Evolutionary conservation across 352 stramenopile genomes (phyloP), one percentile per base, ranked within the genome.

Genomic region (Phytophthora ramorum): DNA sequence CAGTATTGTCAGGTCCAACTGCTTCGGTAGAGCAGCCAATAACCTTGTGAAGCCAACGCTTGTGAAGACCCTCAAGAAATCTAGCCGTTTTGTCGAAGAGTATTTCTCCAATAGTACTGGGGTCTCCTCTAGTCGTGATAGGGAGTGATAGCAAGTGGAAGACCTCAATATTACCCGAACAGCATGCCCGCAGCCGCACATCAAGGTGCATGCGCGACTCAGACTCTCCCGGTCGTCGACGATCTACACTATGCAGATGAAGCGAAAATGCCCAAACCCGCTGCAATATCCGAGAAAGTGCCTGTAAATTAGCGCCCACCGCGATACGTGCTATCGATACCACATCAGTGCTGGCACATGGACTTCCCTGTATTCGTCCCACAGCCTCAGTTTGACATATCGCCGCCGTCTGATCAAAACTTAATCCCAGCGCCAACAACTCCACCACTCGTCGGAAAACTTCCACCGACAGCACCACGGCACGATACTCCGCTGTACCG

Each of bases 401-500:
- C 4, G 10, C 41, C 20, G 52, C 66, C 8, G 32, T 66, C 44
- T 73, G 66, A 9, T 66, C 45, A 55, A 73, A 70, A 13, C 34
- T 70, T 14, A 73, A 37, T 5, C 66, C 66, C 43, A 52, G 41
- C 1, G 59, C 53, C 14, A 66, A 38, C 19, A 73, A 37, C n/a
- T 37, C n/a, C 32, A 73, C 59, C 26, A 66, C 66, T 13, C 48
- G 53, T 7, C 40, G 34, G 22, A 73, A 73, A 32, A 43, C 22
- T 13, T 22, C 26, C 14, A 65, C 41, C 13, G 59, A 52, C 17
- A 20, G 43, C 19, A 70, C 48, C 19, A 69, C 47, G 8, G 20
- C 59, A 24, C 60, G 53, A 55, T 70, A 63, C 37, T 73, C 53
- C 5, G 60, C 53, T 30, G 66, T 73, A 4, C 66, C 66, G 35